Base-by-base conservation (phyloP, 1,139 yeast genomes). In the Pneumocystis murina region DNA sequence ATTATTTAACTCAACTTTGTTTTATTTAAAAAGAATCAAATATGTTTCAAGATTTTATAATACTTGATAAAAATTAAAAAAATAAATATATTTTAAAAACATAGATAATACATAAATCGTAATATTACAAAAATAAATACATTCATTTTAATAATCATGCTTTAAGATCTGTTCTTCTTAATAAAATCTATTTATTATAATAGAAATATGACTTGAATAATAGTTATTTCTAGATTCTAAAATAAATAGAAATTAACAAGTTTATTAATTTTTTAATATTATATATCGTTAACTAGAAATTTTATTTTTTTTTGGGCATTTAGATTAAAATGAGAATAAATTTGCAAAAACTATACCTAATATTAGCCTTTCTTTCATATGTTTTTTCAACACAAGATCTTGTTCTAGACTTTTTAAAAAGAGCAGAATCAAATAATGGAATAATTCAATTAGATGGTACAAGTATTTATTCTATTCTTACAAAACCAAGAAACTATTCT, bases 381-480 rank as follows among this genome's bases (percentile, higher is more conserved):
- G 33, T 48, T 24, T 48, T 48, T 48, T 48, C 55, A 24, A 48
- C 55, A 8, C 55, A 48, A 48, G n/a, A 20, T 24, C 6, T 48
- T 48, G 8, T 48, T 48, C 30, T 17, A 10, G 55, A 48, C 28
- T 48, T 48, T 48, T 48, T 48, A 48, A 24, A 24, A 12, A 24
- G 8, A 48, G 16, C 5, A 24, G 28, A 48, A 24, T 12, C 55
- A 12, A 59, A 36, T 3, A n/a, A 62, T 20, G 78, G 79, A 48
- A 70, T 81, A 28, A 77, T 83, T 66, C 75, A 75, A 58, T 73
- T 91, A 68, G 84, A 81, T 58, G 92, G 86, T 70, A 75, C 74
- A 62, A 86, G 85, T 71, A 87, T 79, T 72, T 79, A 82, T 68
- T 74, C 76, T 54, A 73, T 86, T 39, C 78, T 90, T 66, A 76